phyloP scores from a whole-genome alignment of 176 grass and related monocot genomes.

The Ananas comosus region DNA sequence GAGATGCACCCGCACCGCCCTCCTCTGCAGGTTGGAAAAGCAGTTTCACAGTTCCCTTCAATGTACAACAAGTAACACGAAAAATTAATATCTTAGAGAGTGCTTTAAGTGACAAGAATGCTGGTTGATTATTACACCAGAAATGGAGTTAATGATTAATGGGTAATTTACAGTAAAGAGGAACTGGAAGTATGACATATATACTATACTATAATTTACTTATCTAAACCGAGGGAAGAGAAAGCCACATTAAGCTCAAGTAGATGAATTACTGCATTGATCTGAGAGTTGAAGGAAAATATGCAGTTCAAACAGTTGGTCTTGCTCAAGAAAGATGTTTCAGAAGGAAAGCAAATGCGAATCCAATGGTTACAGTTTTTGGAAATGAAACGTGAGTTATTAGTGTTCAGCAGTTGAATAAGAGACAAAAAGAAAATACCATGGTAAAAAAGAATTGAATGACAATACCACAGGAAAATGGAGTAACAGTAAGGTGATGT shows the following conservation, averaged over 20 bases:
- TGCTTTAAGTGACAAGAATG: neutral
- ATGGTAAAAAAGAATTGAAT: no score
- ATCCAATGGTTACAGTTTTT: no score
- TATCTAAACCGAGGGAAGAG: neutral
- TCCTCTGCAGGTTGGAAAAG: constrained; percentile 97
- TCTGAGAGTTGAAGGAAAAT: neutral
- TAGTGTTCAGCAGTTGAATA: no score
- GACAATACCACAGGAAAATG: no score
- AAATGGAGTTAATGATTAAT: neutral
- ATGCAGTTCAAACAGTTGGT: neutral
- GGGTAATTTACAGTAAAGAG: neutral
- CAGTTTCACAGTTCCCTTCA: constrained; percentile 82
- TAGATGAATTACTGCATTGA: neutral
- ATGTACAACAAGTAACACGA: constrained; percentile 14
- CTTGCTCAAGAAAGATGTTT: no score
- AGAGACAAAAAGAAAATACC: no score
- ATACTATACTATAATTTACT: no score
- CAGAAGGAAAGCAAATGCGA: no score
- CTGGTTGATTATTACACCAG: neutral
- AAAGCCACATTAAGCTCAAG: neutral
- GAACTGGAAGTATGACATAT: neutral
- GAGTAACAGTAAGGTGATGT: neutral
- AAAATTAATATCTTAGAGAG: neutral
- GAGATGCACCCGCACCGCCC: constrained; percentile 74
- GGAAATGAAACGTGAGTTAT: no score